Conservation (phyloP, 2,329 filamentous ascomycete genomes). For the Fusarium sp. region DNA sequence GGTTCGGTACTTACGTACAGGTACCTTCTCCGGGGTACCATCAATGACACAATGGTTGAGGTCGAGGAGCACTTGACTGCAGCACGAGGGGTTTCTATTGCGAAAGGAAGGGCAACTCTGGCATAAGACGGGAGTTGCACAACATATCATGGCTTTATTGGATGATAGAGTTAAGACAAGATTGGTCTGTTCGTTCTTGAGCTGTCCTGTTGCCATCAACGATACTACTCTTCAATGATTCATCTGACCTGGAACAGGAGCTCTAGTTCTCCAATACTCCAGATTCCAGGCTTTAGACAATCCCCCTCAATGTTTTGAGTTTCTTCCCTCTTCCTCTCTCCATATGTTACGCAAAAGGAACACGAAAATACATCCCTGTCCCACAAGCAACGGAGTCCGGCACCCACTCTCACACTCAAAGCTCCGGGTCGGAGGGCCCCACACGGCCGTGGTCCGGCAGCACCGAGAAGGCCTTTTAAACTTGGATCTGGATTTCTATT, state of each 20-base stretch:
- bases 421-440: slow-evolving; percentile 36
- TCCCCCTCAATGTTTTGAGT: slow-evolving; percentile 1
- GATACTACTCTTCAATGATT: not conserved
- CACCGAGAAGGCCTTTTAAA: slow-evolving; percentile 30
- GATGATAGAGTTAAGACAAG: slow-evolving; percentile 12
- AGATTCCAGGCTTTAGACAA: slow-evolving; percentile 15
- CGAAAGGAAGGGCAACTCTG: slow-evolving; percentile 16
- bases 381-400: slow-evolving; percentile 32
- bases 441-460: slow-evolving; percentile 37
- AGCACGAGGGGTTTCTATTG: slow-evolving; percentile 28
- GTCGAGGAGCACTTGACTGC: slow-evolving; percentile 24
- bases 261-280: slow-evolving; percentile 27
- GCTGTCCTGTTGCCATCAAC: not conserved
- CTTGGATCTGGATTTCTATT: slow-evolving; percentile 45
- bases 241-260: not conserved
- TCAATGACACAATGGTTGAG: slow-evolving; percentile 40
- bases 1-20: slow-evolving; percentile 37
- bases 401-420: slow-evolving; percentile 14
- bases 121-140: slow-evolving; percentile 29
- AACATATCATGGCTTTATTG: slow-evolving; percentile 11
- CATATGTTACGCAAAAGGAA: slow-evolving; percentile 5
- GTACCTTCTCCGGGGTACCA: slow-evolving; percentile 31
- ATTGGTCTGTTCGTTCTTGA: slow-evolving; percentile 13
- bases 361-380: not conserved
- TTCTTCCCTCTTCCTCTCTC: not conserved